phyloP scores from a whole-genome alignment of 2,329 filamentous ascomycete species.

The Fusarium sp. region DNA sequence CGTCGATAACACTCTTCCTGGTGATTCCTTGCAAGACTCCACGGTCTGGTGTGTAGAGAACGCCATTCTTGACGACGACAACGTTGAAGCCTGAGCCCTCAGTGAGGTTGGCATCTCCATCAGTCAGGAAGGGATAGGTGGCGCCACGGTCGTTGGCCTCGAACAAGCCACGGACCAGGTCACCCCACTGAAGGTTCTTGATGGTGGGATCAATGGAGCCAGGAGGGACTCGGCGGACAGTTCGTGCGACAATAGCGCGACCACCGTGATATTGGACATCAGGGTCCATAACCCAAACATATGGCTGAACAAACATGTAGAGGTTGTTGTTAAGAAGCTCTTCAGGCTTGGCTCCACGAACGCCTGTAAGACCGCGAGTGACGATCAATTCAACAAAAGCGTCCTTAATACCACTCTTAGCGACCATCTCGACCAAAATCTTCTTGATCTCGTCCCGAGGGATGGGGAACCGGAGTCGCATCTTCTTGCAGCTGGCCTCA shows the following conservation, averaged over 20 bases:
- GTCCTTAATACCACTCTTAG: slow-evolving; percentile 62
- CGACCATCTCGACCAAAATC: slow-evolving; percentile 61
- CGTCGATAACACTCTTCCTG: slow-evolving; percentile 63
- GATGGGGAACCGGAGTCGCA: slow-evolving; percentile 61
- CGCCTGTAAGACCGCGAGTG: slow-evolving; percentile 62
- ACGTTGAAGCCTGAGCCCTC: slow-evolving; percentile 67
- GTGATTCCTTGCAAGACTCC: slow-evolving; percentile 66
- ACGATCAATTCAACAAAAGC: slow-evolving; percentile 67
- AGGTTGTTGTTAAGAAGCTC: slow-evolving; percentile 59
- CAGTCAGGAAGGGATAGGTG: slow-evolving; percentile 64
- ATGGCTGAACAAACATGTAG: slow-evolving; percentile 65
- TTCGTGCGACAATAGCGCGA: slow-evolving; percentile 61
- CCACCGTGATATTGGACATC: slow-evolving; percentile 58
- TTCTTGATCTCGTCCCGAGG: slow-evolving; percentile 57
- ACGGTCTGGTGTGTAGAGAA: slow-evolving; percentile 62
- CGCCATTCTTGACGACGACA: slow-evolving; percentile 60
- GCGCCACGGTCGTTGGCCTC: slow-evolving; percentile 64
- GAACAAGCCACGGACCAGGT: slow-evolving; percentile 61
- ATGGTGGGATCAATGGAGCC: slow-evolving; percentile 65
- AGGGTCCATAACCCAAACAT: slow-evolving; percentile 66
- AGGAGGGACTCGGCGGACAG: slow-evolving; percentile 61
- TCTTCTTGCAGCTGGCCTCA: slow-evolving; percentile 60
- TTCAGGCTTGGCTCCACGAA: slow-evolving; percentile 54
- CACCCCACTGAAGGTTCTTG: slow-evolving; percentile 68
- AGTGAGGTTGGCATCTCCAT: slow-evolving; percentile 64